Evolutionary conservation across 78 protist genomes (phyloP).

Genomic region (Anaeramoeba flamelloides): DNA sequence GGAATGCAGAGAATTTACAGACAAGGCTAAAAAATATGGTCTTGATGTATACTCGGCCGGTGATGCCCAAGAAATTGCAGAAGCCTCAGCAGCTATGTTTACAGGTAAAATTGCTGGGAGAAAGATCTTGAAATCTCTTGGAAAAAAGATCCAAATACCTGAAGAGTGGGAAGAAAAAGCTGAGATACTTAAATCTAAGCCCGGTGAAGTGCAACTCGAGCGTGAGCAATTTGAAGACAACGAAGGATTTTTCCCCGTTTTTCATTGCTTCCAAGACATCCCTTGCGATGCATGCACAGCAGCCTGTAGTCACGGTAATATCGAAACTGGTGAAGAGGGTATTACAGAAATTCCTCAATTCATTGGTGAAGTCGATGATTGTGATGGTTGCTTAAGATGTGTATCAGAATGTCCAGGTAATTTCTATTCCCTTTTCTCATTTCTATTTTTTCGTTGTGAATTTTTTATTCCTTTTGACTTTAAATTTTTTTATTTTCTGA

Average conservation of each 20-base stretch:
- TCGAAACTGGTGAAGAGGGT: neutral
- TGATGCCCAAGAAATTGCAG: constrained; percentile 2
- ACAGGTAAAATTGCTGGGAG: neutral
- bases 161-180: neutral
- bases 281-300: constrained; percentile 5
- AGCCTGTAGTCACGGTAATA: neutral
- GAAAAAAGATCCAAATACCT: neutral
- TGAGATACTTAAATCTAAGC: neutral
- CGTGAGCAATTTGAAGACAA: neutral
- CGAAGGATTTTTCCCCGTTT: neutral
- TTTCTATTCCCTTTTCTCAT: too few relatives aligned
- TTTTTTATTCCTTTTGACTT: too few relatives aligned
- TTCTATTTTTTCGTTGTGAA: too few relatives aligned
- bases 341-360: neutral
- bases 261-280: constrained; percentile 13
- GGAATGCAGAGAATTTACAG: neutral
- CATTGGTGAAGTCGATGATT: neutral
- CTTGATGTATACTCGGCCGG: constrained; percentile 5
- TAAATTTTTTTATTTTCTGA: too few relatives aligned
- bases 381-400: neutral
- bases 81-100: constrained; percentile 10
- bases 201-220: neutral
- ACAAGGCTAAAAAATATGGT: constrained; percentile 2
- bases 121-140: neutral
- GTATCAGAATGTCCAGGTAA: constrained; percentile 6